Evolutionary conservation across 345 rosid species (phyloP), one percentile per base, ranked within the genome.

Genomic region (Dovyalis caffra): DNA sequence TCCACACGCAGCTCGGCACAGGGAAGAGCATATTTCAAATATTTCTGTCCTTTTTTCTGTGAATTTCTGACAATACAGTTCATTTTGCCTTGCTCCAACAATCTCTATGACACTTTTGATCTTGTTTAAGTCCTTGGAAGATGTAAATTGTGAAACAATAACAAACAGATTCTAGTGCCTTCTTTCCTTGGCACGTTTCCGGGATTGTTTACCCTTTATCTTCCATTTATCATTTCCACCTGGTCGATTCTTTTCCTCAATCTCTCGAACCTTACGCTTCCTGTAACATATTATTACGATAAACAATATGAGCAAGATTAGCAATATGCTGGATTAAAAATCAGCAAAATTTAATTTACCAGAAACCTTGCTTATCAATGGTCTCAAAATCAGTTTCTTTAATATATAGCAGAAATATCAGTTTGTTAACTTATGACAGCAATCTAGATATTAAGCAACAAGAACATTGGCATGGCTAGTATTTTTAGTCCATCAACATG

Each of bases 241-340:
- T 5, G 88, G 91, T 58, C 84, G 85, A 73, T 79, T 88, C 66
- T 85, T 72, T 45, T 85, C 92, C 70, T 90, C 95, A 74, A 95
- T 95, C 90, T 95, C 99, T 68, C 68, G 82, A 31, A 93, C 91
- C 86, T 89, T 90, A 38, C 97, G 91, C 83, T 91, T 95, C 88
- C 98, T 93, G 90, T 33, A 62, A 64, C 28, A 43, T 33, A n/a
- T 40, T 20, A 38, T 38, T 23, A 35, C 43, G 25, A 6, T 1
- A n/a, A 28, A 61, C 16, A 33, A 75, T 0, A 26, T 15, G 21
- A 57, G 28, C 58, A 23, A 56, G 3, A 53, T 37, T 57, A 51
- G 32, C 20, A 26, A 20, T 0, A 25, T 34, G 63, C 7, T 25
- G 47, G 7, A 9, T 18, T 8, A 38, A 40, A 31, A 28, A 29